Conservation (phyloP, 2,329 filamentous ascomycete genomes). For the Ampelomyces quisqualis region DNA sequence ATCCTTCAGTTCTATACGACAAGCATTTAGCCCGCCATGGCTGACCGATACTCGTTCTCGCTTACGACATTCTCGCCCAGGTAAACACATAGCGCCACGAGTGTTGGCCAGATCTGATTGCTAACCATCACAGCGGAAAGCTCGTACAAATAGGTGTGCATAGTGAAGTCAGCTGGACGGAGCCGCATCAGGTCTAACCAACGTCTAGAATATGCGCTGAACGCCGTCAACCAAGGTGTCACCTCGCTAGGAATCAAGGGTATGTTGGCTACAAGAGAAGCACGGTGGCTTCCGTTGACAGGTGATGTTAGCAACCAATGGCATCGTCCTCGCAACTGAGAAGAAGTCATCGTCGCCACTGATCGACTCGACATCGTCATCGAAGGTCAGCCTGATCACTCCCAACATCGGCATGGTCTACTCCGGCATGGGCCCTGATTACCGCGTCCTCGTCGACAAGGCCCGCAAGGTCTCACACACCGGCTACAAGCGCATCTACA, state of each 20-base stretch:
- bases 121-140: slow-evolving; percentile 76
- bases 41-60: slow-evolving; percentile 98
- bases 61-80: slow-evolving; percentile 99
- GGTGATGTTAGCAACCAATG: slow-evolving; percentile 77
- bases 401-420: slow-evolving; percentile 99
- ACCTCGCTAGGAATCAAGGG: slow-evolving; percentile 98
- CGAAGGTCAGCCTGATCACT: slow-evolving; percentile 96
- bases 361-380: slow-evolving; percentile 90
- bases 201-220: slow-evolving; percentile 88
- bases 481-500: slow-evolving; percentile 99
- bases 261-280: slow-evolving; percentile 51
- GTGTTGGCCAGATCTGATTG: slow-evolving; percentile 31
- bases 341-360: slow-evolving; percentile 99
- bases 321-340: slow-evolving; percentile 97
- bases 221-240: slow-evolving; percentile 98
- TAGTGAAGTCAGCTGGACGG: too few relatives aligned
- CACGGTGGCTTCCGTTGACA: too few relatives aligned
- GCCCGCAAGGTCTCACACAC: slow-evolving; percentile 98
- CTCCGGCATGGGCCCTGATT: slow-evolving; percentile 98
- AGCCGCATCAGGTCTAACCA: slow-evolving; percentile 13
- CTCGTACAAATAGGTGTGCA: slow-evolving; percentile 96
- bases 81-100: slow-evolving; percentile 56
- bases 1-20: slow-evolving; percentile 3
- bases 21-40: slow-evolving; percentile 60
- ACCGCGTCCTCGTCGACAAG: slow-evolving; percentile 94